Base-by-base conservation (phyloP, 768 basidiomycete genomes). In the Phanerochaete sordida region DNA sequence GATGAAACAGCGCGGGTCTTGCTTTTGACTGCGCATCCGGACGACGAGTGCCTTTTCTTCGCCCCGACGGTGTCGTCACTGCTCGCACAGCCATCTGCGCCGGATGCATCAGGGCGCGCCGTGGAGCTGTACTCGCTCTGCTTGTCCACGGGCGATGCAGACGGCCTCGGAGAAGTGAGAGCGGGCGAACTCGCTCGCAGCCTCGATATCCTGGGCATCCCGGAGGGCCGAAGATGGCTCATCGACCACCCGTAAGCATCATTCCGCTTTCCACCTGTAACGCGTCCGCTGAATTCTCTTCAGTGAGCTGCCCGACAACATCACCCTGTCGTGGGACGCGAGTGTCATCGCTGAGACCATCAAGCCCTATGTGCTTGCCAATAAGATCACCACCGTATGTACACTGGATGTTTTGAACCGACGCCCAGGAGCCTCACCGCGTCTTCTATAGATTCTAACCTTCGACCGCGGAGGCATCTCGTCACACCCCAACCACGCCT, bases 21-120 rank as follows among this genome's bases (percentile, higher is more conserved):
- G 37, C 71, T 97, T 2, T 72, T 98, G 47, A 96, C 95, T 0
- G 93, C 95, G 27, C 95, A 98, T 70, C 95, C 95, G 2, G 95
- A 97, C 69, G 95, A 98, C 70, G 95, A 97, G 75, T 87, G 86
- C 70, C 83, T 95, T 81, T 98, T 98, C 79, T 98, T 98, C 71
- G 86, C 87, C 3, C 95, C 95, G 0, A 94, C 92, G 0, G 71
- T 96, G 15, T 74, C 87, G 31, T 78, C 81, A 2, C 77, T 95
- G 31, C 61, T 61, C 21, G 62, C 15, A 26, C 58, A 53, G 30
- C 31, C 23, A 9, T 26, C 47, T 11, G 24, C 16, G 5, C 19
- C 50, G 23, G 13, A 51, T 4, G 28, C 19, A 11, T 49, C 48
- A 30, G 28, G 4, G 26, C 50, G 44, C 3, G 37, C 23, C 19